Evolutionary conservation across 108 stramenopile species (phyloP).

Genomic region (Stephanodiscus minutulus): DNA sequence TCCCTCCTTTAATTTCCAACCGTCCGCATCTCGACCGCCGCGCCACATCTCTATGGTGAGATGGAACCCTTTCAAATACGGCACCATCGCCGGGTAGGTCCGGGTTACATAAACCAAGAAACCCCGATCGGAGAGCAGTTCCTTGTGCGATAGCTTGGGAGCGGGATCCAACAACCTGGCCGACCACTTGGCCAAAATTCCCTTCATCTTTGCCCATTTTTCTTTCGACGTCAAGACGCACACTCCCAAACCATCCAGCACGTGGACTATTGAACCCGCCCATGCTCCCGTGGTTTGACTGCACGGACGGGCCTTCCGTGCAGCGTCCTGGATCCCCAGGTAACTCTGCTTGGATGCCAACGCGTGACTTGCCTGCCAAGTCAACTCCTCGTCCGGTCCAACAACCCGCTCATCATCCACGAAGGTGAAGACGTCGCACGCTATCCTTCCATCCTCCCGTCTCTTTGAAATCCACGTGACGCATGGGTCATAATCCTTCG

Average conservation of each 20-base stretch:
- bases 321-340: neutral
- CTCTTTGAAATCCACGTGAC: conserved; percentile 46
- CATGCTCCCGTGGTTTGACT: conserved; percentile 31
- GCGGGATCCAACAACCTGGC: conserved; percentile 2
- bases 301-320: neutral
- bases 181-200: conserved; percentile 11
- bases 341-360: conserved; percentile 1
- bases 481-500: conserved; percentile 29
- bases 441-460: conserved; percentile 22
- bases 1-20: conserved; percentile 33
- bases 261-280: conserved; percentile 40
- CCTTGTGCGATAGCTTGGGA: conserved; percentile 17
- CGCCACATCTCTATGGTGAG: conserved; percentile 48
- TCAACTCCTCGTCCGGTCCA: neutral
- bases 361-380: neutral
- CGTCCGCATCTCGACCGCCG: conserved; percentile 43
- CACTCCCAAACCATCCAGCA: conserved; percentile 4
- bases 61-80: conserved; percentile 60
- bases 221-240: conserved; percentile 30
- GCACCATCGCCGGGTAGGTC: conserved; percentile 38
- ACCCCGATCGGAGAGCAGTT: conserved; percentile 29
- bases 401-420: conserved; percentile 21
- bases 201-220: conserved; percentile 41
- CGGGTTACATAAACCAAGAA: conserved; percentile 52
- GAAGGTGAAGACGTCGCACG: conserved; percentile 10